phyloP scores from a whole-genome alignment of 176 grass and related monocot species.

The Zea luxurians region DNA sequence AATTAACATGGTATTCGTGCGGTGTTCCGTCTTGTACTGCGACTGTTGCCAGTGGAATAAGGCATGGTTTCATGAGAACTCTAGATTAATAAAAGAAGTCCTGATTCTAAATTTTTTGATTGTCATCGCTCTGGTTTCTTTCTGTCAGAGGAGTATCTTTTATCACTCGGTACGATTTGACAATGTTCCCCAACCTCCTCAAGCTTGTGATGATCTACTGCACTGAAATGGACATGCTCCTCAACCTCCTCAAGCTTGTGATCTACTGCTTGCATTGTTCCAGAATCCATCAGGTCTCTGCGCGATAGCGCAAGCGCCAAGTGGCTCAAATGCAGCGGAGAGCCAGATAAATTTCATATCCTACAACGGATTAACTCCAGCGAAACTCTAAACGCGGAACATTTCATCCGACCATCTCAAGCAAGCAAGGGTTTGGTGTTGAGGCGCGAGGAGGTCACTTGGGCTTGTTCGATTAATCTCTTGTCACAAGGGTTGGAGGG shows the following conservation, averaged over 20 bases:
- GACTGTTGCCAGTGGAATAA: slow-evolving; percentile 26
- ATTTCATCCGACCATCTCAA: not conserved
- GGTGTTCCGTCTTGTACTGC: slow-evolving; percentile 10
- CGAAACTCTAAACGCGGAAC: not conserved
- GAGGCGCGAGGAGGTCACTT: too few relatives aligned
- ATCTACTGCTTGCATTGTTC: too few relatives aligned
- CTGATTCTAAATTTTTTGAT: slow-evolving; percentile 14
- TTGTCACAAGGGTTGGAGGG: too few relatives aligned
- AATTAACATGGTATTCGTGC: slow-evolving; percentile 25
- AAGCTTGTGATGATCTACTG: not conserved
- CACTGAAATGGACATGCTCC: slow-evolving; percentile 10
- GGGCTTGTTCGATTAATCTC: too few relatives aligned
- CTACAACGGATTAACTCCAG: not conserved
- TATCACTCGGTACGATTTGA: not conserved
- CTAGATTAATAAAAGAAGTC: slow-evolving; percentile 43
- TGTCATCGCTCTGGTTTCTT: not conserved
- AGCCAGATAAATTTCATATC: not conserved
- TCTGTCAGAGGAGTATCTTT: not conserved
- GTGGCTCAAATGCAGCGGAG: not conserved
- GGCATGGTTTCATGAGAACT: slow-evolving; percentile 18
- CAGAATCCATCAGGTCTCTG: too few relatives aligned
- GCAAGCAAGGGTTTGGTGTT: not conserved
- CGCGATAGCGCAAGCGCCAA: too few relatives aligned
- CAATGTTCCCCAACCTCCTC: not conserved
- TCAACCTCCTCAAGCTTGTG: too few relatives aligned